Percentiles rank a stretch among this genome's conserved stretches.
These are phyloP conservation scores for Prorocentrum cordatum DNA, from an alignment of 169 alveolate species.

Conservation along the genomic window DNA sequence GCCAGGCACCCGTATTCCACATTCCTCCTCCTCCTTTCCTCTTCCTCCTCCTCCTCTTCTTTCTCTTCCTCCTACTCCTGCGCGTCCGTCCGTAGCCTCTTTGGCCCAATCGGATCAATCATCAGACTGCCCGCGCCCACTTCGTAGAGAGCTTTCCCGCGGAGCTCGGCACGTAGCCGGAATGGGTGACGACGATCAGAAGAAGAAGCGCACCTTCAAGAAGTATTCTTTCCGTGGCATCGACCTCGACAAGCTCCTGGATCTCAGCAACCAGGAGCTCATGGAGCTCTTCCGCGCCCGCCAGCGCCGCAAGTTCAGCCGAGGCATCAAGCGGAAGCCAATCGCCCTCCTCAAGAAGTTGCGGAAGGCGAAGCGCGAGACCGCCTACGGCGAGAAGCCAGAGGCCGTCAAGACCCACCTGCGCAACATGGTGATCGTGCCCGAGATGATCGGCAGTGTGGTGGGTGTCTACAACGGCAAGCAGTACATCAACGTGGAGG, in stretches of 20 bases:
- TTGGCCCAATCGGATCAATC: too few relatives aligned
- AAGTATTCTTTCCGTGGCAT: slow-evolving; percentile 96
- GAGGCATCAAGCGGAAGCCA: slow-evolving; percentile 73
- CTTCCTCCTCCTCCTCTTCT: too few relatives aligned
- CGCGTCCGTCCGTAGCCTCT: too few relatives aligned
- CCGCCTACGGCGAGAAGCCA: slow-evolving; percentile 90
- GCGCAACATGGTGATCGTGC: slow-evolving; percentile 90
- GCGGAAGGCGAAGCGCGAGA: slow-evolving; percentile 78
- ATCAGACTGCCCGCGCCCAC: too few relatives aligned
- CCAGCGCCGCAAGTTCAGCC: slow-evolving; percentile 91
- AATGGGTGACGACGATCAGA: slow-evolving; percentile 77
- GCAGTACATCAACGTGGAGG: slow-evolving; percentile 94
- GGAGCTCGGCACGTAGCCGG: too few relatives aligned
- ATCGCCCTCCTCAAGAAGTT: too few relatives aligned
- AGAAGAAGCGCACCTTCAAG: slow-evolving; percentile 94
- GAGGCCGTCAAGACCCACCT: slow-evolving; percentile 93
- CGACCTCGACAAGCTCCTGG: slow-evolving; percentile 86
- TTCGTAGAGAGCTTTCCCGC: too few relatives aligned
- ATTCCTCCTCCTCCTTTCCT: too few relatives aligned
- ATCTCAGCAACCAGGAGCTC: slow-evolving; percentile 85
- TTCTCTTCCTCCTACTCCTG: too few relatives aligned
- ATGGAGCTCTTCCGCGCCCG: slow-evolving; percentile 90
- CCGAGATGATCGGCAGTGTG: slow-evolving; percentile 97
- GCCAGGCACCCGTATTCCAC: too few relatives aligned
- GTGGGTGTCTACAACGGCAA: slow-evolving; percentile 79